Percentiles rank a stretch among this genome's conserved stretches.
Conservation (phyloP, 805 yeast genomes). For the Candida rishiriensis region DNA sequence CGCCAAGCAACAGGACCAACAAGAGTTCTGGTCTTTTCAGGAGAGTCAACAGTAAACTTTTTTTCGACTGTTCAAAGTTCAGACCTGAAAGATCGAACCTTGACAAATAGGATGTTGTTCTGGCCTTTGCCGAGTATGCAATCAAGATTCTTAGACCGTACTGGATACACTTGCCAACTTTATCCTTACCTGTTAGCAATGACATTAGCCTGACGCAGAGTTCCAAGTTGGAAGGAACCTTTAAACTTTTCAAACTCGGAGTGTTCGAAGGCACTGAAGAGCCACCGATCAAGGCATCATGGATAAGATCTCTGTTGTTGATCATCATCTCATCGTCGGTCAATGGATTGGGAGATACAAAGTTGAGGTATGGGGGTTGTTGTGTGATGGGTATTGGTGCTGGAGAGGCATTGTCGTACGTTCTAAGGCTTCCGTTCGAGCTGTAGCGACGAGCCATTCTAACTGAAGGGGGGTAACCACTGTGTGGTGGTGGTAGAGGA, state of each 20-base stretch:
- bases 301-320: conserved; percentile 13
- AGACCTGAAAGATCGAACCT: conserved; percentile 9
- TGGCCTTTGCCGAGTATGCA: conserved; percentile 39
- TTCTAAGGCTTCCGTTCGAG: background rate
- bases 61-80: conserved; percentile 22
- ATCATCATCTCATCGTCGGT: conserved; percentile 13
- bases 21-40: conserved; percentile 27
- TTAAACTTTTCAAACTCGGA: no score
- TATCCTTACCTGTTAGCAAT: conserved; percentile 65
- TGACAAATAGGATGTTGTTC: conserved; percentile 20
- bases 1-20: conserved; percentile 33
- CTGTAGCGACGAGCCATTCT: background rate
- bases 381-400: background rate
- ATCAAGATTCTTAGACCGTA: conserved; percentile 52
- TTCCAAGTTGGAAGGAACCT: conserved; percentile 12
- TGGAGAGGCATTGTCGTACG: background rate
- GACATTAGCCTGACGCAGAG: conserved; percentile 49
- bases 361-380: conserved; percentile 11
- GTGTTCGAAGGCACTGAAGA: background rate
- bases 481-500: conserved; percentile 6
- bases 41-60: conserved; percentile 21
- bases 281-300: conserved; percentile 7
- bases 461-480: conserved; percentile 1
- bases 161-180: conserved; percentile 59
- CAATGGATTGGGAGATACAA: conserved; percentile 15